Conservation (phyloP, 139 green algal genomes). For the Pleodorina starrii region DNA sequence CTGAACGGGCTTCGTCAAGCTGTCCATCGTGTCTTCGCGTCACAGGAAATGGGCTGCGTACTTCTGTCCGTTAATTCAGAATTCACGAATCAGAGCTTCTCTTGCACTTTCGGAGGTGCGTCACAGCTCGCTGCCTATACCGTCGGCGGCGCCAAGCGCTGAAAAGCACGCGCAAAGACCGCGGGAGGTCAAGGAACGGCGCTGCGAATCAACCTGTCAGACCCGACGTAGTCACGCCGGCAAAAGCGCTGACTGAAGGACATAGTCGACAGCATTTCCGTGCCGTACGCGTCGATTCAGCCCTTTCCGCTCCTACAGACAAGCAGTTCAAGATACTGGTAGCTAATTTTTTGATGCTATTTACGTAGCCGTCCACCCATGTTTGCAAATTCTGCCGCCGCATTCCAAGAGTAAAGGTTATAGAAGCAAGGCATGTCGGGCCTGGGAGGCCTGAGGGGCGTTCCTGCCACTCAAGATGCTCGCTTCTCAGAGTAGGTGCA, state of each 20-base stretch:
- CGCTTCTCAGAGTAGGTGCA: constrained; percentile 76
- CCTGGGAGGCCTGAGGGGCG: constrained; percentile 68
- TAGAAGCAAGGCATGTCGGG: too few species aligned
- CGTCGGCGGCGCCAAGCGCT: background rate
- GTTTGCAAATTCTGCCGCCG: background rate
- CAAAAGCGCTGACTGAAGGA: too few species aligned
- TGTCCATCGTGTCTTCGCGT: background rate
- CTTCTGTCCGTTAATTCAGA: background rate
- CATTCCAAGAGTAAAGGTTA: background rate
- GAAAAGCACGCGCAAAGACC: too few species aligned
- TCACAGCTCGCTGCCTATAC: background rate
- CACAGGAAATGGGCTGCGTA: background rate
- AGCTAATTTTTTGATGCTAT: too few species aligned
- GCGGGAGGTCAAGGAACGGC: too few species aligned
- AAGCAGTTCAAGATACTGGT: too few species aligned
- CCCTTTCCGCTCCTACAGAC: too few species aligned
- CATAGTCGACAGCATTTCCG: too few species aligned
- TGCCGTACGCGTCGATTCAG: too few species aligned
- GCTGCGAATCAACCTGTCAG: too few species aligned
- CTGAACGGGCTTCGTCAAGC: constrained; percentile 15
- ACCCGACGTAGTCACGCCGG: too few species aligned
- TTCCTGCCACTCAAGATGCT: constrained; percentile 79
- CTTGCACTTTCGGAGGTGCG: background rate
- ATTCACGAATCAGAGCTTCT: background rate
- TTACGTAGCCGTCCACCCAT: background rate